These are phyloP conservation scores for Backusella macrospora DNA, from an alignment of 192 early-diverging fungal genomes.

Conservation along the genomic window DNA sequence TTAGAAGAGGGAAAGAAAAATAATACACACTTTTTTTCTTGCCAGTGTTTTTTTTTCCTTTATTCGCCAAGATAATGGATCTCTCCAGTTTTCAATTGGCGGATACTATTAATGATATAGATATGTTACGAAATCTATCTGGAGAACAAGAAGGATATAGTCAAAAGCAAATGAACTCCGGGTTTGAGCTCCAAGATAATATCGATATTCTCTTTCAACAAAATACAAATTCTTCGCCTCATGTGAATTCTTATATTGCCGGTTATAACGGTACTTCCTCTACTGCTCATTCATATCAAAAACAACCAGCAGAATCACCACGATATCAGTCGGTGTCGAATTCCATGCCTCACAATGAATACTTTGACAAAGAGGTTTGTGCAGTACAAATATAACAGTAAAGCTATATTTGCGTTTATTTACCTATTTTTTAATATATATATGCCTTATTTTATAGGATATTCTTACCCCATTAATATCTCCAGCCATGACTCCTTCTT, in stretches of 20 bases:
- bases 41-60: background rate
- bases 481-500: slow-evolving; percentile 68
- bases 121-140: slow-evolving; percentile 19
- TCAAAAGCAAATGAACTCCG: background rate
- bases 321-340: background rate
- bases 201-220: slow-evolving; percentile 18
- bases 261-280: background rate
- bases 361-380: slow-evolving; percentile 30
- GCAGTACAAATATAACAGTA: background rate
- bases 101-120: slow-evolving; percentile 23
- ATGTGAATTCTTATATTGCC: slow-evolving; percentile 4
- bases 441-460: slow-evolving; percentile 23
- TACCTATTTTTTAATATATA: background rate
- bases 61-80: slow-evolving; percentile 15
- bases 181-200: background rate
- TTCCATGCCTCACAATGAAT: slow-evolving; percentile 17
- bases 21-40: background rate
- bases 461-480: slow-evolving; percentile 67
- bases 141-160: background rate
- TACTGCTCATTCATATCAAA: background rate
- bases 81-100: slow-evolving; percentile 20
- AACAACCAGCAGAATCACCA: background rate
- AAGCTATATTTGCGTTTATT: background rate
- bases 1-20: background rate
- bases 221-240: background rate